Percentiles rank a stretch among this genome's conserved stretches.
Evolutionary conservation across 371 early-diverging fungal genomes (phyloP).

Genomic region (Mortierella sp.): DNA sequence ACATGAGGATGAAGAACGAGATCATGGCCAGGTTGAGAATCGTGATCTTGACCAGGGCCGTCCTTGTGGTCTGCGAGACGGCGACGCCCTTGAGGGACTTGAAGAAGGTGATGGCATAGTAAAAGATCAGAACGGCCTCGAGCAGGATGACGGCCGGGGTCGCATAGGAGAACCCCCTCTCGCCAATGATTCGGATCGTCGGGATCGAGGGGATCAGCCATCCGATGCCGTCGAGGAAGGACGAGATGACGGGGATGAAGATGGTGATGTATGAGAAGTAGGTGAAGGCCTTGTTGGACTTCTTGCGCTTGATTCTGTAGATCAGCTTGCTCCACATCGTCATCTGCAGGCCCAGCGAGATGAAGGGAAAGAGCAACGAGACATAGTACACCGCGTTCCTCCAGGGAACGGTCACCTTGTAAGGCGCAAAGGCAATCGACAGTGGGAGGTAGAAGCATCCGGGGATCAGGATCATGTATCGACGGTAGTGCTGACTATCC

Average conservation of each 20-base stretch:
- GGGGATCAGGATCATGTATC: slow-evolving; percentile 41
- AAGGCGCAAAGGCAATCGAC: slow-evolving; percentile 56
- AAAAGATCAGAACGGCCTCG: slow-evolving; percentile 48
- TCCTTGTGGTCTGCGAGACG: slow-evolving; percentile 45
- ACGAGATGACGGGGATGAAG: slow-evolving; percentile 38
- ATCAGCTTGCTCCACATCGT: slow-evolving; percentile 54
- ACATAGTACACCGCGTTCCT: slow-evolving; percentile 51
- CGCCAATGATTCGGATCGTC: slow-evolving; percentile 50
- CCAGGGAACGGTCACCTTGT: slow-evolving; percentile 53
- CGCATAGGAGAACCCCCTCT: slow-evolving; percentile 42
- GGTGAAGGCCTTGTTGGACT: slow-evolving; percentile 38
- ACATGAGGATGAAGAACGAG: slow-evolving; percentile 56
- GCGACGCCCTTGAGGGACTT: slow-evolving; percentile 42
- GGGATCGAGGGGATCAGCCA: slow-evolving; percentile 52
- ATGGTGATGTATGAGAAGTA: slow-evolving; percentile 49
- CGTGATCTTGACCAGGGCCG: slow-evolving; percentile 52
- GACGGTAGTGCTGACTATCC: slow-evolving; percentile 32
- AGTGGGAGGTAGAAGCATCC: slow-evolving; percentile 51
- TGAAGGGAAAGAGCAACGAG: slow-evolving; percentile 52
- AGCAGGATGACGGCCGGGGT: slow-evolving; percentile 50
- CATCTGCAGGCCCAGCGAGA: slow-evolving; percentile 53
- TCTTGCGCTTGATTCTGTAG: slow-evolving; percentile 52
- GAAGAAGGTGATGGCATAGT: slow-evolving; percentile 52
- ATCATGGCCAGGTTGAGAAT: slow-evolving; percentile 56
- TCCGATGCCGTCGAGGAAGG: slow-evolving; percentile 54